Evolutionary conservation across 371 early-diverging fungal species (phyloP).

Genomic region (Mucor mucedo): DNA sequence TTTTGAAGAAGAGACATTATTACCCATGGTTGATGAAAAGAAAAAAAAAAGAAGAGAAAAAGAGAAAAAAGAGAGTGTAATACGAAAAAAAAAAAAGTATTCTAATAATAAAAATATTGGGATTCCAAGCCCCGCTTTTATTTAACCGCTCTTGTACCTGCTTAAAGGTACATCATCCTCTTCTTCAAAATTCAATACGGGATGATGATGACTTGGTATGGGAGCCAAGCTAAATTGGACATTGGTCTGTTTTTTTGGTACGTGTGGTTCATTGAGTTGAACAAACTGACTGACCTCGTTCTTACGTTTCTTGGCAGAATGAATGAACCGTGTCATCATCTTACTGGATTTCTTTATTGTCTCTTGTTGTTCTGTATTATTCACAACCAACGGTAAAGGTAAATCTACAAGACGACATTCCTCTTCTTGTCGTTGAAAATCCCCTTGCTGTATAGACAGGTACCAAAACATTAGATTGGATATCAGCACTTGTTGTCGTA

Average conservation of each 20-base stretch:
- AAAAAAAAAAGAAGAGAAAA: constrained; percentile 12
- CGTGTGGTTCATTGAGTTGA: background rate
- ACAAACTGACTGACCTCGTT: constrained; percentile 21
- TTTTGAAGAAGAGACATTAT: constrained; percentile 29
- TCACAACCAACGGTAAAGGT: background rate
- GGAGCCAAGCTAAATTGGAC: constrained; percentile 22
- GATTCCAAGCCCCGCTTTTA: constrained; percentile 7
- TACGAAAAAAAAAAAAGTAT: background rate
- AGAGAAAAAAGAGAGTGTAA: background rate
- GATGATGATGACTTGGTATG: constrained; percentile 20
- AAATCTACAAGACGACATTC: constrained; percentile 4
- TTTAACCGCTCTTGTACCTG: constrained; percentile 22
- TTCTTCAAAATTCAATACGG: constrained; percentile 19
- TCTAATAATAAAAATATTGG: background rate
- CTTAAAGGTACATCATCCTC: constrained; percentile 45
- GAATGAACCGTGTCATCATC: constrained; percentile 26
- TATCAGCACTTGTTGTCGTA: constrained; percentile 85
- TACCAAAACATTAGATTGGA: constrained; percentile 93
- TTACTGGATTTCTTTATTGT: constrained; percentile 5
- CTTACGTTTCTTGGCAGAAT: constrained; percentile 26
- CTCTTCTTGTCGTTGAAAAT: constrained; percentile 5
- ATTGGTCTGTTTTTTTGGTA: constrained; percentile 7
- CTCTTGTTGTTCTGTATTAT: constrained; percentile 15
- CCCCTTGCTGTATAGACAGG: constrained; percentile 55
- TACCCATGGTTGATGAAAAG: constrained; percentile 20